phyloP scores from a whole-genome alignment of 495 filamentous ascomycete genomes.

The Letharia lupina region DNA sequence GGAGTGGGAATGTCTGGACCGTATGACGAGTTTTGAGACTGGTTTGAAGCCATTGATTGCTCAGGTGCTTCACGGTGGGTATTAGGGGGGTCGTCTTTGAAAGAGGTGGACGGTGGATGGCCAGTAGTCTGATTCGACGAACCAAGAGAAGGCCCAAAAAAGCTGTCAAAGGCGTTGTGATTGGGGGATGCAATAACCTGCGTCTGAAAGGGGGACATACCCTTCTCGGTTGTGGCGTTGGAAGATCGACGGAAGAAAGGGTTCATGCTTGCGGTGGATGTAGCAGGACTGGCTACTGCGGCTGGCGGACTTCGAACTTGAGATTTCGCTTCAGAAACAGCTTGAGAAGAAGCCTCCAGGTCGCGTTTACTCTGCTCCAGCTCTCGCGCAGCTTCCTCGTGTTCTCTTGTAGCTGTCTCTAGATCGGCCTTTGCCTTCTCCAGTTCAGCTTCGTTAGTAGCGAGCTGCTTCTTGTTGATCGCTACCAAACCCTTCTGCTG shows the following conservation, averaged over 20 bases:
- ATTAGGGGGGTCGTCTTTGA: constrained; percentile 50
- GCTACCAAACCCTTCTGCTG: constrained; percentile 93
- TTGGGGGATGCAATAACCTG: constrained; percentile 40
- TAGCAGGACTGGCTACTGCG: constrained; percentile 55
- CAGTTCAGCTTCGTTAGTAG: constrained; percentile 76
- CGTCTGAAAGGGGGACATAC: constrained; percentile 40
- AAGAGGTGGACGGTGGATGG: constrained; percentile 54
- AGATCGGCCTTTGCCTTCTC: constrained; percentile 77
- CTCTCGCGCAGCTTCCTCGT: constrained; percentile 40
- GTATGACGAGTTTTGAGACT: constrained; percentile 21
- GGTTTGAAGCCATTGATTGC: constrained; percentile 31
- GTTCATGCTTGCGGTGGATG: constrained; percentile 71
- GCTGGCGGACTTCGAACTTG: constrained; percentile 28
- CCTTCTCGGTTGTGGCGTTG: constrained; percentile 54
- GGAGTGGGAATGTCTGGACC: constrained; percentile 42
- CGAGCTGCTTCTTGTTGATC: constrained; percentile 95
- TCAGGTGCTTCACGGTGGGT: constrained; percentile 29
- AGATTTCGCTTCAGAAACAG: constrained; percentile 8
- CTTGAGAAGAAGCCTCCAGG: constrained; percentile 36
- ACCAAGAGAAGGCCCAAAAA: constrained; percentile 72
- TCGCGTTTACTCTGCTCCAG: constrained; percentile 32
- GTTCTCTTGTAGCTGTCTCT: constrained; percentile 56
- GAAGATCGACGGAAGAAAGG: constrained; percentile 76
- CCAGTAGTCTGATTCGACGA: constrained; percentile 34
- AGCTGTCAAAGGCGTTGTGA: constrained; percentile 75